A percentile compares a stretch with the other conserved stretches of the same genome.
These are phyloP conservation scores for Rhypophila decipiens DNA, from an alignment of 495 filamentous ascomycete species.

Conservation along the genomic window DNA sequence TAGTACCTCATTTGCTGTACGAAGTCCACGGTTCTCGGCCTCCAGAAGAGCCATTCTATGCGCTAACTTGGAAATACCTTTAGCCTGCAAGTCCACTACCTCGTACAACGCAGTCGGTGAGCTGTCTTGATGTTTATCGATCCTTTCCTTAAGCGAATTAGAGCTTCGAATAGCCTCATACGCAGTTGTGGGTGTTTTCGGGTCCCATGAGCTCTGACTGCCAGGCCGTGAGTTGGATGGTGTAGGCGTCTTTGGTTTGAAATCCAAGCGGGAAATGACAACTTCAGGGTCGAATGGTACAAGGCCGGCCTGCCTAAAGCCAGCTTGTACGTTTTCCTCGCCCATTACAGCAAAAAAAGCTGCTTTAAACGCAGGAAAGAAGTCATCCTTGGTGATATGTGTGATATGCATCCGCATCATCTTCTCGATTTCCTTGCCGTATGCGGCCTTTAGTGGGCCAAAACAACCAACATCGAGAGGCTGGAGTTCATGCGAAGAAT, in stretches of 20 bases:
- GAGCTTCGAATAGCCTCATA: slow-evolving; percentile 1
- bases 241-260: slow-evolving; percentile 1
- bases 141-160: background rate
- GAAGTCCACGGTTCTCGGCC: slow-evolving; percentile 1
- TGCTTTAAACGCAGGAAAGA: background rate
- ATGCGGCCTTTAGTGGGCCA: slow-evolving; percentile 4
- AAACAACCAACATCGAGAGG: slow-evolving; percentile 13
- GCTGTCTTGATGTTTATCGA: slow-evolving; percentile 6
- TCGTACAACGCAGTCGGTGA: background rate
- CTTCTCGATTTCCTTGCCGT: slow-evolving; percentile 1
- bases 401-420: slow-evolving; percentile 2
- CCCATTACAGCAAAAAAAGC: background rate
- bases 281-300: slow-evolving; percentile 4
- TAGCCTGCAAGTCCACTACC: background rate
- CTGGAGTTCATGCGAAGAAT: slow-evolving; percentile 13
- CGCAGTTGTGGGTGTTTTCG: slow-evolving; percentile 2
- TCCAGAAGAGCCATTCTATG: background rate
- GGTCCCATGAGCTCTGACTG: background rate
- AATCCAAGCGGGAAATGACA: slow-evolving; percentile 7
- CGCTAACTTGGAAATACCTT: background rate
- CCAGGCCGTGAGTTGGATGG: slow-evolving; percentile 1
- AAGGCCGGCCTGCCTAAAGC: slow-evolving; percentile 8
- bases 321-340: background rate
- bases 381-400: slow-evolving; percentile 5
- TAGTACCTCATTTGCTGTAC: slow-evolving; percentile 1